A percentile compares a stretch with the other conserved stretches of the same genome.
Evolutionary conservation across 805 yeast species (phyloP).

Genomic region (Candida wancherniae): DNA sequence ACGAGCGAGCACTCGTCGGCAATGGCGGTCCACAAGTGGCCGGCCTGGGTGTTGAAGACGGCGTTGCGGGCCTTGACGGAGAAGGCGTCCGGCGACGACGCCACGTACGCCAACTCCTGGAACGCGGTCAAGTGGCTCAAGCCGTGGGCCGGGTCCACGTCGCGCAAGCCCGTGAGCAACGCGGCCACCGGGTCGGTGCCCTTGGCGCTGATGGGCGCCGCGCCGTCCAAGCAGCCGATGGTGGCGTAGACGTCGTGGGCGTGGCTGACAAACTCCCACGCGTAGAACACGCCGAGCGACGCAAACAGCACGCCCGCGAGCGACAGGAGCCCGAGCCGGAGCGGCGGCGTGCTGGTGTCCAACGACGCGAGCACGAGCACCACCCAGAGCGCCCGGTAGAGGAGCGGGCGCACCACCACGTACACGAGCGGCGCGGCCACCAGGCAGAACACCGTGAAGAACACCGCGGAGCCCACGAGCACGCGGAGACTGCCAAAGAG

Average conservation of each 20-base stretch:
- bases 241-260: conserved; percentile 62
- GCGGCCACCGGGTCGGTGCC: conserved; percentile 62
- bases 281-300: conserved; percentile 32
- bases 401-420: conserved; percentile 32
- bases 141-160: conserved; percentile 34
- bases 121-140: conserved; percentile 56
- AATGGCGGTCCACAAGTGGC: conserved; percentile 53
- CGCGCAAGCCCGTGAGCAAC: conserved; percentile 57
- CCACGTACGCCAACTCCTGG: conserved; percentile 66
- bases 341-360: conserved; percentile 40
- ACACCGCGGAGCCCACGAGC: conserved; percentile 35
- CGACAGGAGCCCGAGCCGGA: conserved; percentile 16
- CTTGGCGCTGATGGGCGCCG: conserved; percentile 53
- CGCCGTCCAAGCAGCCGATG: conserved; percentile 68
- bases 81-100: conserved; percentile 40
- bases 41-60: conserved; percentile 48
- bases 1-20: conserved; percentile 56
- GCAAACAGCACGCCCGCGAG: conserved; percentile 26
- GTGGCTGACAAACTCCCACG: conserved; percentile 55
- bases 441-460: conserved; percentile 25
- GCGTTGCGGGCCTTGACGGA: conserved; percentile 44
- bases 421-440: conserved; percentile 37
- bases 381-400: conserved; percentile 36
- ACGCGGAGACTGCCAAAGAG: conserved; percentile 23
- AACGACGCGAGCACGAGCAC: conserved; percentile 24